Conservation (phyloP, 306 rosid genomes). For the Quercus berberidifolia region DNA sequence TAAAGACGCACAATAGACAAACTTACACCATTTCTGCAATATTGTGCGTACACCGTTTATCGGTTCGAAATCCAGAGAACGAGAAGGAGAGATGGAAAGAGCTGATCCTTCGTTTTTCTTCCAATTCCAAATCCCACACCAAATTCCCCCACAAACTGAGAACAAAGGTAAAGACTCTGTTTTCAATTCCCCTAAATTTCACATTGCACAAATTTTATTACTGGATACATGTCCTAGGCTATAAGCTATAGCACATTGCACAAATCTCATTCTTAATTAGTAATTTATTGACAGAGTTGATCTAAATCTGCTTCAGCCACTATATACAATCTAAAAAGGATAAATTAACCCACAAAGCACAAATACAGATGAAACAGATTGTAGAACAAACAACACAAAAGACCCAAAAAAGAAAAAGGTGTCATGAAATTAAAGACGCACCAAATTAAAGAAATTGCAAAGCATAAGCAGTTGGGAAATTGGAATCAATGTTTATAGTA, state of each 20-base stretch:
- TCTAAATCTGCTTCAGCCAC: not conserved
- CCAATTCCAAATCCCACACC: not conserved
- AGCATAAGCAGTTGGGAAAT: not conserved
- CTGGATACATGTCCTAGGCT: too few relatives aligned
- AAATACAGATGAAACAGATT: not conserved
- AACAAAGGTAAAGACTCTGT: not conserved
- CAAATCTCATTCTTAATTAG: not conserved
- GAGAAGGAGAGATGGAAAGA: not conserved
- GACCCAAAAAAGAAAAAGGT: too few relatives aligned
- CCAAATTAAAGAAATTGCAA: not conserved
- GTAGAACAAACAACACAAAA: not conserved
- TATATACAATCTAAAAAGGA: not conserved
- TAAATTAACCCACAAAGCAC: not conserved
- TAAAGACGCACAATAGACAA: too few relatives aligned
- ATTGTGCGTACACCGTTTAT: not conserved
- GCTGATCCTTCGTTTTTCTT: constrained; percentile 7
- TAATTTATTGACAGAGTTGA: not conserved
- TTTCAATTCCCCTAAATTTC: not conserved
- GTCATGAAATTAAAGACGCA: not conserved
- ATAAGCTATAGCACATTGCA: not conserved
- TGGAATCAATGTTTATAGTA: not conserved
- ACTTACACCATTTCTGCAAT: too few relatives aligned
- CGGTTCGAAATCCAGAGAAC: too few relatives aligned
- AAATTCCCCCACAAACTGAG: not conserved
- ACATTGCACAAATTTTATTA: too few relatives aligned